Base-by-base conservation (phyloP, 2,329 filamentous ascomycete species). In the Chaetomium olivaceum region DNA sequence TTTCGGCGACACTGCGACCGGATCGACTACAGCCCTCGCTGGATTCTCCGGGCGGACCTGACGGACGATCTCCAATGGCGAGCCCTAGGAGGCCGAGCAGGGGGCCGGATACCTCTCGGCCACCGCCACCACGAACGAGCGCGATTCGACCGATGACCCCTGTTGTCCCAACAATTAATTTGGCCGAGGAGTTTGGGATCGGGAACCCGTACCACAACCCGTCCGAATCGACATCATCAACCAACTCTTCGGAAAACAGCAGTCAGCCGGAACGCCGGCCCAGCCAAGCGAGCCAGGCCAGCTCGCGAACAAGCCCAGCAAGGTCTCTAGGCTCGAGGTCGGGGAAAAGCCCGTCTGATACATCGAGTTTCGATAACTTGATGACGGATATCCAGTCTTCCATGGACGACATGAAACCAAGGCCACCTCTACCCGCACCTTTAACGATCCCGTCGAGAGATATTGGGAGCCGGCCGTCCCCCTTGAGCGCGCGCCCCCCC, bases 211-310 rank as follows among this genome's bases (percentile, higher is more conserved):
- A 90, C 71, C 88, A 91, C 71, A 82, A 84, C 4, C 79, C 86
- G 0, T 86, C 87, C 1, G 83, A 85, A 66, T 92, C 89, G 1
- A 83, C 84, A 29, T 88, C 87, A 0, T 91, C 89, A 0, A 87
- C 84, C 21, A 82, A 83, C 54, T 57, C 54, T 21, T 91, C 89
- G 2, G 83, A 81, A 0, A 84, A 82, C 48, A 89, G 71, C 66
- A 66, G 69, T 61, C 68, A 67, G 29, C 65, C 65, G 25, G 69
- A 72, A n/a, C 71, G 87, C 62, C 77, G 77, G n/a, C 78, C 77
- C 1, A 86, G 86, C 71, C 84, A 85, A 66, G 78, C 83, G 36
- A 67, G 87, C 64, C 84, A 85, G 67, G 79, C 84, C 1, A 91
- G 88, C 72, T 89, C 88, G 8, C 76, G 76, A 51, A 87, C 87